Evolutionary conservation across 2,329 filamentous ascomycete species (phyloP).

Genomic region (Phaeophleospora eucalypticola): DNA sequence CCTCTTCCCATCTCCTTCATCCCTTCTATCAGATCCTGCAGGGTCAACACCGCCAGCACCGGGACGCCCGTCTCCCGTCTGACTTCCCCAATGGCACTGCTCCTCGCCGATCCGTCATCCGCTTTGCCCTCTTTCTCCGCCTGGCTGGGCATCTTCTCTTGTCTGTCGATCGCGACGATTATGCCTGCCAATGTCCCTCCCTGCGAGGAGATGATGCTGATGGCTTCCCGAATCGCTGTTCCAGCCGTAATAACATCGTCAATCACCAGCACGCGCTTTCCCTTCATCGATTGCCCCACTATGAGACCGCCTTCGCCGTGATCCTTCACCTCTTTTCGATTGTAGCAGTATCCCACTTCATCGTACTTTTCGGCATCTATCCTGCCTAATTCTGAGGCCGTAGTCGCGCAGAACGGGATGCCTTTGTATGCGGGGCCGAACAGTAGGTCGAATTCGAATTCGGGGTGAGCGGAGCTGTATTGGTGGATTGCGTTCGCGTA

Average conservation of each 20-base stretch:
- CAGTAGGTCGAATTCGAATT: constrained; percentile 71
- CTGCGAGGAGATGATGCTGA: constrained; percentile 80
- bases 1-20: constrained; percentile 42
- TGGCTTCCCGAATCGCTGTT: constrained; percentile 88
- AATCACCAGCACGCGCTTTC: constrained; percentile 81
- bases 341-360: constrained; percentile 77
- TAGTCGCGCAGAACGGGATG: constrained; percentile 79
- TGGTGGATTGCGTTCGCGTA: constrained; percentile 63
- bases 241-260: constrained; percentile 97
- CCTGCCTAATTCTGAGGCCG: constrained; percentile 69
- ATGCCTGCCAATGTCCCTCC: constrained; percentile 84
- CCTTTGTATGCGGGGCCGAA: constrained; percentile 97
- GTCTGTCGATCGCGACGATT: constrained; percentile 80
- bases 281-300: constrained; percentile 79
- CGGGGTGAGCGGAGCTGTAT: constrained; percentile 40
- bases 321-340: constrained; percentile 93
- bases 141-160: constrained; percentile 69
- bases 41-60: constrained; percentile 75
- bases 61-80: constrained; percentile 79
- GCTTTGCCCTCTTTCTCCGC: constrained; percentile 38
- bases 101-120: constrained; percentile 65
- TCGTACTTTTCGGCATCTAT: constrained; percentile 64
- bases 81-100: constrained; percentile 81
- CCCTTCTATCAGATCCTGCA: constrained; percentile 67
- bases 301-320: constrained; percentile 94